Percentiles rank a stretch among this genome's conserved stretches.
Evolutionary conservation across 1,284 basidiomycete genomes (phyloP).

Genomic region (Butyriboletus appendiculatus): DNA sequence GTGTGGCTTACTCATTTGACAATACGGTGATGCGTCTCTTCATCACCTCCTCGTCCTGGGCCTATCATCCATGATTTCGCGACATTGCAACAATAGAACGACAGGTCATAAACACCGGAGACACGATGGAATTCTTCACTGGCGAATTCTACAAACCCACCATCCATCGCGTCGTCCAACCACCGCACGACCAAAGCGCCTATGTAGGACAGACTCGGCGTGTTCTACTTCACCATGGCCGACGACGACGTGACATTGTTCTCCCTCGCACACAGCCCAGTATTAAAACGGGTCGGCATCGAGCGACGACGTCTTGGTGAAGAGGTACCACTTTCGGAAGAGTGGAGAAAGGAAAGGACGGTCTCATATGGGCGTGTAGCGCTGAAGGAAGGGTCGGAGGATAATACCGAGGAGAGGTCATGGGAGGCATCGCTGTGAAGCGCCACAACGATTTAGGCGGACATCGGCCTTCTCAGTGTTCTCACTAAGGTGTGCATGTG

Average conservation of each 20-base stretch:
- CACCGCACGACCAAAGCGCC: constrained; percentile 41
- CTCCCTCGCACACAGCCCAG: constrained; percentile 21
- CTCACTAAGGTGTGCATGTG: too few species aligned
- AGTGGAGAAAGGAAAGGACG: constrained; percentile 34
- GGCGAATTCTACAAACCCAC: constrained; percentile 50
- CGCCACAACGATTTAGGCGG: constrained; percentile 41
- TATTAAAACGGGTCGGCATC: too few species aligned
- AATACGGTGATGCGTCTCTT: constrained; percentile 47
- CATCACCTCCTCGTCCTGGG: neutral
- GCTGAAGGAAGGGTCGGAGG: constrained; percentile 33
- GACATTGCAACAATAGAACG: neutral
- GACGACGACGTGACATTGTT: constrained; percentile 34
- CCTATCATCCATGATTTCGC: too few species aligned
- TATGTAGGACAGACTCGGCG: constrained; percentile 42
- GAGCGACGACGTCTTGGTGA: constrained; percentile 33
- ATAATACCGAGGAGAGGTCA: constrained; percentile 42
- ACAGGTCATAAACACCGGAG: constrained; percentile 57
- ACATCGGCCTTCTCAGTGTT: neutral
- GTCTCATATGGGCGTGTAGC: constrained; percentile 38
- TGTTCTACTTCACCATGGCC: constrained; percentile 42
- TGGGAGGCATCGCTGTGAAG: constrained; percentile 43
- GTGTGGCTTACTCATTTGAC: too few species aligned
- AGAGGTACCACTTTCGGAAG: constrained; percentile 20
- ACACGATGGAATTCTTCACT: constrained; percentile 54
- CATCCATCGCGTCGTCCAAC: constrained; percentile 45